A percentile compares a stretch with the other conserved stretches of the same genome.
Conservation (phyloP, 2,329 filamentous ascomycete genomes). For the Fusarium bactridioides region DNA sequence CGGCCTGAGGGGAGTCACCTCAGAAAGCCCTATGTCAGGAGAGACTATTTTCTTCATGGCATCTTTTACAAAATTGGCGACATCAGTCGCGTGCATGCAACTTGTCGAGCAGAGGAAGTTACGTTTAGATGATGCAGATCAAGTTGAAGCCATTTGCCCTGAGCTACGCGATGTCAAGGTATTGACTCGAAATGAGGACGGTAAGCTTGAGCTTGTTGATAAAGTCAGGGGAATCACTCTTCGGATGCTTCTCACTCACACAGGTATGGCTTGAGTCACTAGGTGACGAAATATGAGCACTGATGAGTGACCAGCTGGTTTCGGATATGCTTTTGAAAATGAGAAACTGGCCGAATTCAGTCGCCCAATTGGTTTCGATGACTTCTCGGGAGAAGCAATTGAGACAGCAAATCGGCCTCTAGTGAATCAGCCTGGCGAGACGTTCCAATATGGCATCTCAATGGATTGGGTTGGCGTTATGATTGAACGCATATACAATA, state of each 20-base stretch:
- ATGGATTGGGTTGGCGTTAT: not conserved
- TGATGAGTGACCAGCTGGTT: not conserved
- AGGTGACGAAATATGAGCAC: accelerated
- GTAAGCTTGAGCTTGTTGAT: not conserved
- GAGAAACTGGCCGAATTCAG: not conserved
- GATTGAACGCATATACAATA: not conserved
- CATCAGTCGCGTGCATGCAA: not conserved
- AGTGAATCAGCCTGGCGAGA: not conserved
- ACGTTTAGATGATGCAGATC: not conserved
- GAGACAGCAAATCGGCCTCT: not conserved
- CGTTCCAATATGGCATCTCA: not conserved
- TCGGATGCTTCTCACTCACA: not conserved
- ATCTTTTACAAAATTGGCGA: not conserved
- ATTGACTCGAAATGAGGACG: not conserved
- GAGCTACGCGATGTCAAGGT: not conserved
- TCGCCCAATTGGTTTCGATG: not conserved
- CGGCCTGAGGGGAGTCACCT: not conserved
- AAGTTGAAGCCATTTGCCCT: not conserved
- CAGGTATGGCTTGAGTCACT: accelerated
- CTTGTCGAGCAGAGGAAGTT: not conserved
- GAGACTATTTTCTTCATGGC: not conserved
- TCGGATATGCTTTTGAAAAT: not conserved
- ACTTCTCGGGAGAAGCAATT: not conserved
- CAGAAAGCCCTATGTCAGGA: not conserved
- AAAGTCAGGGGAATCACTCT: not conserved